Percentiles rank a stretch among this genome's conserved stretches.
These are phyloP conservation scores for Geotrichum restrictum DNA, from an alignment of 1,139 yeast species.

Conservation along the genomic window DNA sequence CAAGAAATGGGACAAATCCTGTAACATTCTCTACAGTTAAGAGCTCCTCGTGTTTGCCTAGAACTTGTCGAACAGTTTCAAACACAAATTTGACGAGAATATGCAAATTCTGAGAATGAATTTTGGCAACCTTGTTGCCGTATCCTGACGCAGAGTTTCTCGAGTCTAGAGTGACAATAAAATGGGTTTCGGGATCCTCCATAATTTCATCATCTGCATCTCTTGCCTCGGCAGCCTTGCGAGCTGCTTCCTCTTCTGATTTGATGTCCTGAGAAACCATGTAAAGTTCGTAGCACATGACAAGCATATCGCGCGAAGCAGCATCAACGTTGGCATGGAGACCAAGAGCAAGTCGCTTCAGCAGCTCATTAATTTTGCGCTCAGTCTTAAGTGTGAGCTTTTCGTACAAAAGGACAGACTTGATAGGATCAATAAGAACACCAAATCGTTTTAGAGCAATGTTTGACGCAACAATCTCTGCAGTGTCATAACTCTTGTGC, in stretches of 20 bases:
- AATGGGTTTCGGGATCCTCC: slow-evolving; percentile 50
- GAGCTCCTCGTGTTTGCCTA: slow-evolving; percentile 53
- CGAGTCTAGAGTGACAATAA: slow-evolving; percentile 62
- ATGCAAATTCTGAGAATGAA: slow-evolving; percentile 49
- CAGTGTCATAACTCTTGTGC: slow-evolving; percentile 84
- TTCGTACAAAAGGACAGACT: slow-evolving; percentile 56
- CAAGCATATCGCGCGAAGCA: slow-evolving; percentile 58
- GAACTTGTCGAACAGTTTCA: slow-evolving; percentile 70
- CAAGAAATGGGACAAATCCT: slow-evolving; percentile 73
- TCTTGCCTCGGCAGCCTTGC: slow-evolving; percentile 33
- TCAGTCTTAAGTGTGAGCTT: slow-evolving; percentile 65
- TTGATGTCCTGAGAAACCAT: slow-evolving; percentile 47
- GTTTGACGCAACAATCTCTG: slow-evolving; percentile 67
- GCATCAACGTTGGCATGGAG: slow-evolving; percentile 62
- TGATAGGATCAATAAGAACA: slow-evolving; percentile 66
- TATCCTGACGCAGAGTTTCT: slow-evolving; percentile 38
- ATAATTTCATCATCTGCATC: slow-evolving; percentile 26
- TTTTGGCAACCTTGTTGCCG: slow-evolving; percentile 9
- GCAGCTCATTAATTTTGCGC: slow-evolving; percentile 71
- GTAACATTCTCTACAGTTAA: slow-evolving; percentile 57
- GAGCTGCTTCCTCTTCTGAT: slow-evolving; percentile 27
- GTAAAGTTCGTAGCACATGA: slow-evolving; percentile 71
- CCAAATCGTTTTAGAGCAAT: slow-evolving; percentile 59
- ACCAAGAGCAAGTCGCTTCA: slow-evolving; percentile 75
- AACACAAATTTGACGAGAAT: slow-evolving; percentile 56